Evolutionary conservation across 805 yeast genomes (phyloP), one percentile per base, ranked within the genome.

Genomic region (Monosporozyma servazzii): DNA sequence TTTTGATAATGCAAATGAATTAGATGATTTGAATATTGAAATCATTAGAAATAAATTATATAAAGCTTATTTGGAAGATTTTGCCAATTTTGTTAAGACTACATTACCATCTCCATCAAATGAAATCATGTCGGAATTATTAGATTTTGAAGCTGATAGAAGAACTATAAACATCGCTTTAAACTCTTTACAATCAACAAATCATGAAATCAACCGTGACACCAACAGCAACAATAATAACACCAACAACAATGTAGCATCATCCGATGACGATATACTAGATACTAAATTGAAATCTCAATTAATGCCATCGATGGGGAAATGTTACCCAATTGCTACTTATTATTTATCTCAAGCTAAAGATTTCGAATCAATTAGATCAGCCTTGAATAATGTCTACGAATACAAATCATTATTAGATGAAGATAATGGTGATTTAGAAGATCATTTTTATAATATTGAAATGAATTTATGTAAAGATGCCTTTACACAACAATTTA

Each of bases 401-500:
- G 88, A 82, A 60, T 86, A 81, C 67, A 77, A 76, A 40, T 66
- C 79, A 71, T 48, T 81, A 77, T 64, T 81, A 74, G 72, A 79
- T 67, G 69, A 70, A 47, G 48, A 46, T 25, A 49, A 30, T 13
- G 48, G 48, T 21, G 75, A 74, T 27, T 71, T 95, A 52, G 99
- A 93, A 69, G 99, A 95, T 70, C 95, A 91, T 74, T 89, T 93
- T 65, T 93, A 93, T 69, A 82, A 81, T 60, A 74, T 83, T 55
- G 99, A 93, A 70, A 91, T 93, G 96, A 84, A 86, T 60, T 75
- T 86, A 54, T 90, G 96, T 71, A 86, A 82, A 63, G 83, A 85
- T 65, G 96, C 96, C 0, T 89, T 93, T 70, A 90, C 99, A 33
- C 99, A 93, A 71, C 98, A 91, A 69, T 93, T 93, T 70, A 82